Conservation (phyloP, 305 asterid genomes). For the Fraxinus velutina region DNA sequence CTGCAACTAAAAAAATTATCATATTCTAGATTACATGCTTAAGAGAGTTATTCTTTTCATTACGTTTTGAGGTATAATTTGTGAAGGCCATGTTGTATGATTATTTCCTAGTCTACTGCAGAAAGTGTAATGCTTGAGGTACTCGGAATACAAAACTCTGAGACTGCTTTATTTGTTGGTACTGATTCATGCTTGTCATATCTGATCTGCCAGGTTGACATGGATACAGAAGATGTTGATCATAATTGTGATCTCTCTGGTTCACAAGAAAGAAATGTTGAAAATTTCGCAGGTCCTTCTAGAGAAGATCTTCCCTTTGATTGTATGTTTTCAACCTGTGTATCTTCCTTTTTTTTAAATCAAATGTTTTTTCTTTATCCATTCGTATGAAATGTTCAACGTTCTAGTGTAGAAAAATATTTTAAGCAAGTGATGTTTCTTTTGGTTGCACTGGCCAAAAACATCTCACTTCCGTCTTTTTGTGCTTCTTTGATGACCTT, state of each 20-base stretch:
- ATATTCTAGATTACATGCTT: background rate
- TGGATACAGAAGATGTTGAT: constrained; percentile 85
- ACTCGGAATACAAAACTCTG: background rate
- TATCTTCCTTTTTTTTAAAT: constrained; percentile 9
- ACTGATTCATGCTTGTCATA: background rate
- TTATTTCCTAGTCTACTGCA: background rate
- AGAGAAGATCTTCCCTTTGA: constrained; percentile 33
- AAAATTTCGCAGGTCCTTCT: constrained; percentile 33
- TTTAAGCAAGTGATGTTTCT: background rate
- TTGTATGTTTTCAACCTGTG: constrained; percentile 42
- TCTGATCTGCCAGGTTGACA: constrained; percentile 67
- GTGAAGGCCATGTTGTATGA: background rate
- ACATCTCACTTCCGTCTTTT: background rate
- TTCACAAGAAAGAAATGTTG: constrained; percentile 38
- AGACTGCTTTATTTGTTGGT: background rate
- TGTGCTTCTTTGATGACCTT: background rate
- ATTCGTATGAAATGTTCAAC: background rate
- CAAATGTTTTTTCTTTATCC: background rate
- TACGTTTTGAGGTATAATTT: background rate
- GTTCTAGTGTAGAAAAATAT: constrained; percentile 9
- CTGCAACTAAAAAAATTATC: constrained; percentile 8
- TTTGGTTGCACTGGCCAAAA: background rate
- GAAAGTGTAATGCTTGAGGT: constrained; percentile 5
- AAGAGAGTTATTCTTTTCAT: background rate
- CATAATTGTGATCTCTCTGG: constrained; percentile 33